Evolutionary conservation across 2,329 filamentous ascomycete genomes (phyloP).

Genomic region (Colletotrichum eleusines): DNA sequence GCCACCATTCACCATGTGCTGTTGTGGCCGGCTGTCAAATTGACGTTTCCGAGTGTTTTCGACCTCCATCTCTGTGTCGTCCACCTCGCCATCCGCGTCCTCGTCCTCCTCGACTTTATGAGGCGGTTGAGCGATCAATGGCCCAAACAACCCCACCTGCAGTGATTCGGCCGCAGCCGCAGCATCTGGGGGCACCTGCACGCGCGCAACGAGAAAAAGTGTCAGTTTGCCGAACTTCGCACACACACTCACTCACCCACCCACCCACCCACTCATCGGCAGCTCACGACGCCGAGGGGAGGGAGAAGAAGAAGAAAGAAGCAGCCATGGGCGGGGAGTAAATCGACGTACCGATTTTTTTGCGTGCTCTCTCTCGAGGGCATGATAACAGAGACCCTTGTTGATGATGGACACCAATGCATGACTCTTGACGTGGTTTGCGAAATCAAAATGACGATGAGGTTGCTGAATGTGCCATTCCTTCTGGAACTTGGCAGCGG

Average conservation of each 20-base stretch:
- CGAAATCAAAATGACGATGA: constrained; percentile 73
- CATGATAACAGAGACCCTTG: constrained; percentile 72
- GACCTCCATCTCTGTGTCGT: constrained; percentile 53
- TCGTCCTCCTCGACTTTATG: constrained; percentile 54
- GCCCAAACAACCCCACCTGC: constrained; percentile 69
- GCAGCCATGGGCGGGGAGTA: constrained; percentile 25
- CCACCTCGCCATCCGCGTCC: constrained; percentile 52
- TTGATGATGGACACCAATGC: constrained; percentile 73
- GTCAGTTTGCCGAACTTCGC: constrained; percentile 51
- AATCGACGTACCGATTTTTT: constrained; percentile 60
- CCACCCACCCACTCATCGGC: constrained; percentile 40
- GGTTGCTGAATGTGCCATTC: constrained; percentile 75
- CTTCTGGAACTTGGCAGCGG: constrained; percentile 75
- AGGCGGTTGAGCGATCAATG: constrained; percentile 61
- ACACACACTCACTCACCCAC: constrained; percentile 28
- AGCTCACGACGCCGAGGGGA: constrained; percentile 41
- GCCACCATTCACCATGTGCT: constrained; percentile 61
- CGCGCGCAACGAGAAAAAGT: constrained; percentile 45
- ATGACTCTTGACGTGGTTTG: constrained; percentile 73
- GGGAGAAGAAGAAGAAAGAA: constrained; percentile 38
- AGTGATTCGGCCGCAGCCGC: constrained; percentile 60
- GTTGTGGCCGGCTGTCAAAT: constrained; percentile 58
- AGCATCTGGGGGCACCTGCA: constrained; percentile 64
- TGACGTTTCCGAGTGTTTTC: constrained; percentile 65
- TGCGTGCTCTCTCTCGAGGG: constrained; percentile 67